Evolutionary conservation across 2,329 filamentous ascomycete genomes (phyloP).

Genomic region (Geosmithia putterillii): DNA sequence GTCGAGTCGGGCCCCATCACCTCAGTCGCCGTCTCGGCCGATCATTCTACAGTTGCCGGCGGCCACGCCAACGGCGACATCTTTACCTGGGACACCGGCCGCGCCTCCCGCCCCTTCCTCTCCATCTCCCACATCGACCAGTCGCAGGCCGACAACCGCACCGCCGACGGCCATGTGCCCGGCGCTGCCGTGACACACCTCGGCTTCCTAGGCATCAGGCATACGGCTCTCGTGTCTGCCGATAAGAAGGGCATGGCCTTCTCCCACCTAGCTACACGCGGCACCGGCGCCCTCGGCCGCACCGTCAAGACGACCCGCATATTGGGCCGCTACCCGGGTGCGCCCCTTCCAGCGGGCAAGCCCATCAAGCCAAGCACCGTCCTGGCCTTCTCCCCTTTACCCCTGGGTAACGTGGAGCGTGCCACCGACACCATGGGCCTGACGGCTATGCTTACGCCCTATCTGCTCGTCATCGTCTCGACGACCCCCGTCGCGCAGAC

Average conservation of each 20-base stretch:
- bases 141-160: slow-evolving; percentile 50
- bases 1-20: slow-evolving; percentile 84
- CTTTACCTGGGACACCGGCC: slow-evolving; percentile 89
- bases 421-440: slow-evolving; percentile 78
- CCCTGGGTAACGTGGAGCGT: slow-evolving; percentile 87
- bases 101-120: slow-evolving; percentile 77
- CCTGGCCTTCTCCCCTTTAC: slow-evolving; percentile 78
- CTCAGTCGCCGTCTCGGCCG: slow-evolving; percentile 79
- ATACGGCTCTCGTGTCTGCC: slow-evolving; percentile 89
- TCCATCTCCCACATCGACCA: slow-evolving; percentile 67
- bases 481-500: slow-evolving; percentile 94
- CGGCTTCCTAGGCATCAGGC: slow-evolving; percentile 87
- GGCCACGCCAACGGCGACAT: slow-evolving; percentile 86
- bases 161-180: slow-evolving; percentile 70
- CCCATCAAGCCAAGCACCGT: slow-evolving; percentile 86
- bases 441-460: slow-evolving; percentile 91
- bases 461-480: slow-evolving; percentile 90
- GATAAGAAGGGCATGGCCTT: slow-evolving; percentile 97
- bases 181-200: slow-evolving; percentile 74
- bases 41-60: slow-evolving; percentile 82
- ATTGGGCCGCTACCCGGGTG: slow-evolving; percentile 76
- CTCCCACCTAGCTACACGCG: slow-evolving; percentile 86
- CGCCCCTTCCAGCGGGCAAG: slow-evolving; percentile 48
- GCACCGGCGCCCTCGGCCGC: slow-evolving; percentile 73
- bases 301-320: slow-evolving; percentile 84